These are phyloP conservation scores for Ziziphus jujuba DNA, from an alignment of 306 rosid species.

Conservation along the genomic window DNA sequence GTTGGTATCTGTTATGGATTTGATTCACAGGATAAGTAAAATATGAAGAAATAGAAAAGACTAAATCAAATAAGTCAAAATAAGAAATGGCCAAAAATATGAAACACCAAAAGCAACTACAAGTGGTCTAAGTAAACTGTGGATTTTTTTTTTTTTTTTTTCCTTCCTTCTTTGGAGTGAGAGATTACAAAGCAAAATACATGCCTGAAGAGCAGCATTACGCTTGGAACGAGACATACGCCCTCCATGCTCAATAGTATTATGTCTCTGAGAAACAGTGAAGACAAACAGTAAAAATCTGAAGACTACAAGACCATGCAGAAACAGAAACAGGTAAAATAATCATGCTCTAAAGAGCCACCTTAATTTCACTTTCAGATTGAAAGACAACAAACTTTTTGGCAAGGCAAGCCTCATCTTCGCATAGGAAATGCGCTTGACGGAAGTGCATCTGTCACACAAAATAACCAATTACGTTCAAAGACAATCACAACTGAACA, in stretches of 20 bases:
- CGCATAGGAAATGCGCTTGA: slow-evolving; percentile 86
- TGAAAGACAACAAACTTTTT: slow-evolving; percentile 87
- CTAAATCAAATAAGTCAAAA: not conserved
- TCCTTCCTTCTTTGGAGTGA: too few relatives aligned
- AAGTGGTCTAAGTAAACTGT: too few relatives aligned
- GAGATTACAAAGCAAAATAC: not conserved
- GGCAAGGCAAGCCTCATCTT: slow-evolving; percentile 87
- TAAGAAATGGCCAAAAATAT: slow-evolving; percentile 12
- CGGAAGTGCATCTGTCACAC: slow-evolving; percentile 81
- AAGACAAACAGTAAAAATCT: not conserved
- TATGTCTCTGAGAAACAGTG: slow-evolving; percentile 66
- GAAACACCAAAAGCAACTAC: not conserved
- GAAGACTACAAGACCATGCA: not conserved
- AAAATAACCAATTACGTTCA: not conserved
- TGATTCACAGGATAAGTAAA: slow-evolving; percentile 8
- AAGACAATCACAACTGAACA: not conserved
- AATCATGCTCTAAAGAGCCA: slow-evolving; percentile 30
- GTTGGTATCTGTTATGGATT: slow-evolving; percentile 72
- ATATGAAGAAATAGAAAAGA: slow-evolving; percentile 8
- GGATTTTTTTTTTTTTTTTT: too few relatives aligned
- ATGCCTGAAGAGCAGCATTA: slow-evolving; percentile 92
- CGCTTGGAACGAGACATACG: slow-evolving; percentile 93
- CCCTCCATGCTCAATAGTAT: slow-evolving; percentile 89
- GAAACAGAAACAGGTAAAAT: slow-evolving; percentile 9
- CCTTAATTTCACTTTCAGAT: slow-evolving; percentile 93